Conservation (phyloP, 164 flowering plant genomes). For the Umbilicus rupestris region DNA sequence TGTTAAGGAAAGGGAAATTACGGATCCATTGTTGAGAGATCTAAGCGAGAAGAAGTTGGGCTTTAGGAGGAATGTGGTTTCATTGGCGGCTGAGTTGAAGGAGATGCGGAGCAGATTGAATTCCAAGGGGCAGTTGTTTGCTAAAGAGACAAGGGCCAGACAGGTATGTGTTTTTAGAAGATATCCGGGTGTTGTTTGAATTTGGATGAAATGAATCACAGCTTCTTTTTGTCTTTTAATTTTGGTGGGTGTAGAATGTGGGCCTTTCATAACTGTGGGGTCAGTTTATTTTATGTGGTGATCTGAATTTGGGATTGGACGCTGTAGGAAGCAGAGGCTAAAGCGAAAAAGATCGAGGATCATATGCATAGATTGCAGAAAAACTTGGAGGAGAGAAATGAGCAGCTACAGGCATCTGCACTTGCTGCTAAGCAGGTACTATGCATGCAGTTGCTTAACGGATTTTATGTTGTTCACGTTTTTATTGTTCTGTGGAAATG, state of each 20-base stretch:
- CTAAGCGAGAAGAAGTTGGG: slow-evolving; percentile 75
- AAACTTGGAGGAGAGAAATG: slow-evolving; percentile 62
- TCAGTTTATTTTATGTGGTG: slow-evolving; percentile 2
- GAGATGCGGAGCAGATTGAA: slow-evolving; percentile 70
- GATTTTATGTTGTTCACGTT: background rate
- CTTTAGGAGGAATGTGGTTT: slow-evolving; percentile 62
- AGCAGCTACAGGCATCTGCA: slow-evolving; percentile 46
- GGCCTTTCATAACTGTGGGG: background rate
- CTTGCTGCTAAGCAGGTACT: slow-evolving; percentile 54
- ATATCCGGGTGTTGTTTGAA: background rate
- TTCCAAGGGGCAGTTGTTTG: slow-evolving; percentile 53
- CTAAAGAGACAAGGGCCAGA: slow-evolving; percentile 57
- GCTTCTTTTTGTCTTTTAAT: background rate
- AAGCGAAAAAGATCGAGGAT: slow-evolving; percentile 59
- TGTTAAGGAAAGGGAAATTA: slow-evolving; percentile 3
- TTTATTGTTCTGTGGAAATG: too few relatives aligned
- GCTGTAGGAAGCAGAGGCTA: slow-evolving; percentile 52
- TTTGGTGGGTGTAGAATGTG: background rate
- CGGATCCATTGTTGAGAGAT: slow-evolving; percentile 83
- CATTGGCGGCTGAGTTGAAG: slow-evolving; percentile 81
- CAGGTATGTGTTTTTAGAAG: slow-evolving; percentile 36
- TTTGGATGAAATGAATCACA: background rate
- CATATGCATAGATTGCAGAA: slow-evolving; percentile 48
- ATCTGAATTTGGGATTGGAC: slow-evolving; percentile 1
- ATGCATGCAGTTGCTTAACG: background rate